Base-by-base conservation (phyloP, 768 basidiomycete genomes). In the Dictyophora rubrovolvata region DNA sequence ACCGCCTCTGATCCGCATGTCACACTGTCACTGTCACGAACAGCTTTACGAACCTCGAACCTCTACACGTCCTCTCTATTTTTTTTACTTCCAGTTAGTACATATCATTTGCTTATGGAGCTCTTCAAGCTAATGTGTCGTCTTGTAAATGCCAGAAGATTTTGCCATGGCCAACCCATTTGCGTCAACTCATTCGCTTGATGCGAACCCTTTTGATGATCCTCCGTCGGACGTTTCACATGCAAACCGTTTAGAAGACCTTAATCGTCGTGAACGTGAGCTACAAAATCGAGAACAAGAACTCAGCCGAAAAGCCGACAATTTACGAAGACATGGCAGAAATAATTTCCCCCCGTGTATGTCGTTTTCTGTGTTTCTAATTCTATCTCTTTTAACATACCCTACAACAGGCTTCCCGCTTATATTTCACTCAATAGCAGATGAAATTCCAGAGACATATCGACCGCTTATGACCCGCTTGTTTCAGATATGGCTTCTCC, bases 301-400 rank as follows among this genome's bases (percentile, higher is more conserved):
- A 64, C 77, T 92, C 61, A 78, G 74, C 63, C 75, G 80, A 64
- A 85, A 82, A 67, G 77, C 84, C 20, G 84, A 89, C 52, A 75
- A 84, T 64, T 79, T 91, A 55, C 76, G 85, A 64, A 79, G 71
- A 53, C 83, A 88, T 67, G 92, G 91, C 37, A 82, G 84, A 63
- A 94, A 89, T 69, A 99, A 99, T 72, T 99, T 89, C 85, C 95
- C 95, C 35, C 83, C 83, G 14, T 94, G 93, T 88, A 65, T 68
- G 88, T 76, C 14, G 59, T 42, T 51, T 10, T 53, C 60, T 59
- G 11, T 54, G 50, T 52, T 54, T 60, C 60, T 56, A 61, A 57
- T 53, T 48, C 52, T 63, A 63, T 55, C 65, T 60, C 59, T 61
- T 54, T 63, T 66, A 54, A 65, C 48, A 35, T 16, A 46, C 49